Conservation (phyloP, 2,329 filamentous ascomycete species). For the Colletotrichum ledebouriae region DNA sequence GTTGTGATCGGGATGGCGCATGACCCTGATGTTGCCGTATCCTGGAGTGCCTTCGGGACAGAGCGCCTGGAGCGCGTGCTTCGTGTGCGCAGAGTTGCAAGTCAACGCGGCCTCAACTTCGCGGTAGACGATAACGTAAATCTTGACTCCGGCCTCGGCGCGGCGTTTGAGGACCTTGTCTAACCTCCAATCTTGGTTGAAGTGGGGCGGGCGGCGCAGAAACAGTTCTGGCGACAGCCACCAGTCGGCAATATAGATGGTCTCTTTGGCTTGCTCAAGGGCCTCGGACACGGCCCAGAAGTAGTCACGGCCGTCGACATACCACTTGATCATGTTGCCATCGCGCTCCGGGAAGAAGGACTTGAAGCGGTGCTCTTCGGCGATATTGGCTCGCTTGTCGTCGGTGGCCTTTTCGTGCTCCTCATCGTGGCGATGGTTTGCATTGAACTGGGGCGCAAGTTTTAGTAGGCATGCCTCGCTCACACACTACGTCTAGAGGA, state of each 20-base stretch:
- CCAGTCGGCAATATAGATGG: slow-evolving; percentile 97
- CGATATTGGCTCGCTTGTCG: slow-evolving; percentile 79
- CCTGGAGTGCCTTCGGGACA: slow-evolving; percentile 87
- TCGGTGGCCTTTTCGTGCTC: slow-evolving; percentile 89
- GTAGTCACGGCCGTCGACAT: slow-evolving; percentile 95
- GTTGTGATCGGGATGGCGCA: slow-evolving; percentile 96
- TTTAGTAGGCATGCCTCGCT: slow-evolving; percentile 12
- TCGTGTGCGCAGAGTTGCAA: slow-evolving; percentile 94
- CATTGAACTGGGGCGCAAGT: slow-evolving; percentile 74
- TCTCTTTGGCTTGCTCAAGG: slow-evolving; percentile 89
- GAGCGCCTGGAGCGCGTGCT: slow-evolving; percentile 82
- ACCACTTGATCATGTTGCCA: slow-evolving; percentile 94
- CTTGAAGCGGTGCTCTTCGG: slow-evolving; percentile 83
- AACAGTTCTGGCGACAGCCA: slow-evolving; percentile 94
- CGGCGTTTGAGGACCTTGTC: slow-evolving; percentile 89
- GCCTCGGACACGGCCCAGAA: slow-evolving; percentile 94
- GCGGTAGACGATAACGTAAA: slow-evolving; percentile 93
- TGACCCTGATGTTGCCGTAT: slow-evolving; percentile 87
- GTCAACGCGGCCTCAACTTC: slow-evolving; percentile 86
- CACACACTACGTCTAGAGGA: slow-evolving; percentile 1
- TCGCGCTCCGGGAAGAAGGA: slow-evolving; percentile 91
- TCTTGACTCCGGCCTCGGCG: slow-evolving; percentile 93
- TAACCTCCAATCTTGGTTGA: slow-evolving; percentile 86
- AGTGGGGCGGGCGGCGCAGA: slow-evolving; percentile 84
- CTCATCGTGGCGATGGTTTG: slow-evolving; percentile 93